These are phyloP conservation scores for Kalmusia sp. DNA, from an alignment of 2,329 filamentous ascomycete genomes.

Conservation along the genomic window DNA sequence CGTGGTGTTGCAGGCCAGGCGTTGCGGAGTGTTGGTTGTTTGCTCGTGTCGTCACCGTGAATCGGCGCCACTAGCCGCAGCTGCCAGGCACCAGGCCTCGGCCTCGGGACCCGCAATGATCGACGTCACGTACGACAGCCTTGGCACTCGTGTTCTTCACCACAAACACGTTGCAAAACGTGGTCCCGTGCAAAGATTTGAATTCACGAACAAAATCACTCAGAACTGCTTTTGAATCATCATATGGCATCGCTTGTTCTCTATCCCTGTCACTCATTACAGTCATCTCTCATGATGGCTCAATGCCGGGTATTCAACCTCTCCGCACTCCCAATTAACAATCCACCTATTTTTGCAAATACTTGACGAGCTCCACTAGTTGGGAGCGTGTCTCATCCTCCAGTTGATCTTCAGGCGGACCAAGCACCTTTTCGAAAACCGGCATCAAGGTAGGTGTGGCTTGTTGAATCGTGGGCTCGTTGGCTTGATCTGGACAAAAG, in stretches of 20 bases:
- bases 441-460: slow-evolving; percentile 74
- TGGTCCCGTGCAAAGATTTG: background rate
- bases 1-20: no score
- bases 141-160: slow-evolving; percentile 1
- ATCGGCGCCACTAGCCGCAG: background rate
- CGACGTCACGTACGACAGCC: slow-evolving; percentile 15
- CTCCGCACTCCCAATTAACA: slow-evolving; percentile 30
- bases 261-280: background rate
- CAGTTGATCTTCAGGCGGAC: slow-evolving; percentile 76
- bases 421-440: slow-evolving; percentile 76
- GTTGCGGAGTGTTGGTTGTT: slow-evolving; percentile 4
- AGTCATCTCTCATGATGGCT: slow-evolving; percentile 13
- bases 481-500: slow-evolving; percentile 63
- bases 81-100: slow-evolving; percentile 10
- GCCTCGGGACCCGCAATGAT: slow-evolving; percentile 8
- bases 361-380: slow-evolving; percentile 69
- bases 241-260: background rate
- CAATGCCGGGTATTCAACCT: slow-evolving; percentile 16
- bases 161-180: background rate
- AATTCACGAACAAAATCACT: slow-evolving; percentile 2
- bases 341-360: slow-evolving; percentile 48
- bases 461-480: slow-evolving; percentile 72
- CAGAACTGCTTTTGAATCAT: slow-evolving; percentile 2
- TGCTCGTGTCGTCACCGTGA: slow-evolving; percentile 14
- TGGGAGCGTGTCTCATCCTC: slow-evolving; percentile 73